Base-by-base conservation (phyloP, 805 yeast species). In the Candida yuanshanica region DNA sequence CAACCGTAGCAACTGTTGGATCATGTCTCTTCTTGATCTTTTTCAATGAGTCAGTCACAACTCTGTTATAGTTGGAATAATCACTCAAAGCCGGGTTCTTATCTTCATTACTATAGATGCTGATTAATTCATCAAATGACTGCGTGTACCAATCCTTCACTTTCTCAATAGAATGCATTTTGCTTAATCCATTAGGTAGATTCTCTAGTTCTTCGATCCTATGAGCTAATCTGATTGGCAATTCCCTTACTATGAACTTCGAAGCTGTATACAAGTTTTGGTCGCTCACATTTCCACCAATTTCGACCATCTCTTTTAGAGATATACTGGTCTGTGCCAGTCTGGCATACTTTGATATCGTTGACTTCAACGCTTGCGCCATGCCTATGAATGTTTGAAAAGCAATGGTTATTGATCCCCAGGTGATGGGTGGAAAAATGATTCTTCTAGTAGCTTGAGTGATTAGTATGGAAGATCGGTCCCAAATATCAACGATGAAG, bases 61-160 rank as follows among this genome's bases (percentile, higher is more conserved):
- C 49, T 53, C 74, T 74, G 60, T 84, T 89, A 63, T 82, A 89
- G 45, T 75, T 77, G 50, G 75, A 74, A 25, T 84, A 84, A 52
- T 83, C 93, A 35, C 75, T 69, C 13, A 78, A 75, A 18, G 40
- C 22, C 4, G 45, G 38, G 29, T 39, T 35, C 8, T 21, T 31
- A 1, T 24, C 34, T 27, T 45, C 52, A 22, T 44, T 48, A 18
- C 46, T 43, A 17, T 50, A 44, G 5, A 89, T 62, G 11, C 70
- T 60, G n/a, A 83, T 77, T 49, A 88, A 71, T 56, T 88, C 91
- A 52, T 87, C 89, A 60, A 89, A 89, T 8, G 91, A 81, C 58
- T 87, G 93, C 1, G 90, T 90, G 59, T 88, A 89, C 96, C 96
- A 89, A 57, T 87, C 78, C 45, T 81, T 75, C 14, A 88, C 96